A percentile compares a stretch with the other conserved stretches of the same genome.
phyloP scores from a whole-genome alignment of 345 rosid species.

The Acer saccharum region DNA sequence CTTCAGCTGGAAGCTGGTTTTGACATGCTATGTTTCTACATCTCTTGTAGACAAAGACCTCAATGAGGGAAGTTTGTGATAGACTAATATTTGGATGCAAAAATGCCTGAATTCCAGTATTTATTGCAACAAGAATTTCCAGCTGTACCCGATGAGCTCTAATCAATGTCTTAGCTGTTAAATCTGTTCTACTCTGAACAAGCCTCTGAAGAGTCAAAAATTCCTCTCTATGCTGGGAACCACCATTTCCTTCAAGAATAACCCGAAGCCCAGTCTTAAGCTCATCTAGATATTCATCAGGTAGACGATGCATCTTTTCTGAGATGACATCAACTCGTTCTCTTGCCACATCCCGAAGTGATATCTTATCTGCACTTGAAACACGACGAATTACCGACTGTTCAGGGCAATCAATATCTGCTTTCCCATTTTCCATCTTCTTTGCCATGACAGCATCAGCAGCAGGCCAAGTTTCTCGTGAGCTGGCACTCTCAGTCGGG shows the following conservation, averaged over 20 bases:
- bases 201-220: slow-evolving; percentile 75
- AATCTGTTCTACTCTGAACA: slow-evolving; percentile 77
- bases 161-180: slow-evolving; percentile 75
- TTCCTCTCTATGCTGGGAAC: slow-evolving; percentile 79
- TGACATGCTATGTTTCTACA: slow-evolving; percentile 96
- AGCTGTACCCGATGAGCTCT: slow-evolving; percentile 85
- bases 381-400: slow-evolving; percentile 66
- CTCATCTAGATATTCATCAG: slow-evolving; percentile 79
- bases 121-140: slow-evolving; percentile 87
- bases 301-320: slow-evolving; percentile 74
- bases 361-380: slow-evolving; percentile 71
- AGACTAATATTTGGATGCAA: slow-evolving; percentile 85
- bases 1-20: slow-evolving; percentile 89
- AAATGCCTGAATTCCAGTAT: slow-evolving; percentile 90
- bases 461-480: slow-evolving; percentile 93
- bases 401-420: slow-evolving; percentile 64
- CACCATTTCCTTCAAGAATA: slow-evolving; percentile 86
- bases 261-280: slow-evolving; percentile 72
- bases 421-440: slow-evolving; percentile 75
- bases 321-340: slow-evolving; percentile 78
- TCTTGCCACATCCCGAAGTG: slow-evolving; percentile 81
- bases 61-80: slow-evolving; percentile 79
- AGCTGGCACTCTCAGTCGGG: slow-evolving; percentile 97
- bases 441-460: slow-evolving; percentile 56
- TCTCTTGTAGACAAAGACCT: slow-evolving; percentile 83